These are phyloP conservation scores for Phytophthora pinifolia DNA, from an alignment of 352 stramenopile species.

Conservation along the genomic window DNA sequence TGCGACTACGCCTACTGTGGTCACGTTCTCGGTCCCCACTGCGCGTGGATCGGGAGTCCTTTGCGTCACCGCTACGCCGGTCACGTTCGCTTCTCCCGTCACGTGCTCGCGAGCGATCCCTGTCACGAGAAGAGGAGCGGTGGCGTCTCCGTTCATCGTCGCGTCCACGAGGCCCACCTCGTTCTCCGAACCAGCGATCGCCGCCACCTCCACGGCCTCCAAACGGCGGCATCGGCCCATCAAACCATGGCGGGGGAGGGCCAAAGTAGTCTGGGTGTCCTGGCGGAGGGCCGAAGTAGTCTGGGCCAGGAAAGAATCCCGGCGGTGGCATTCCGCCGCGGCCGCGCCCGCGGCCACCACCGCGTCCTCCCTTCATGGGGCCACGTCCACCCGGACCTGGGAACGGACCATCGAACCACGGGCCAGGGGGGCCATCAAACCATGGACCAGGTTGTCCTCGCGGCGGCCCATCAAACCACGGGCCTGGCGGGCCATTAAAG, in stretches of 20 bases:
- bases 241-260: constrained; percentile 68
- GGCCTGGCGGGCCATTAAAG: constrained; percentile 51
- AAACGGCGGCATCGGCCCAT: constrained; percentile 57
- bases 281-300: constrained; percentile 74
- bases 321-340: constrained; percentile 51
- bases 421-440: constrained; percentile 70
- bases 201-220: constrained; percentile 41
- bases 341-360: constrained; percentile 39
- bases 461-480: constrained; percentile 72
- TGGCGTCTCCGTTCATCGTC: constrained; percentile 49
- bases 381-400: constrained; percentile 44
- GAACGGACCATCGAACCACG: constrained; percentile 83
- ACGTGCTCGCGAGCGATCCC: constrained; percentile 25
- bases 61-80: constrained; percentile 33
- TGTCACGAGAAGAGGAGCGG: constrained; percentile 38
- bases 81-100: constrained; percentile 40
- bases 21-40: constrained; percentile 35
- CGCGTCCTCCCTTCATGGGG: constrained; percentile 50
- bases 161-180: constrained; percentile 30
- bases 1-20: constrained; percentile 37
- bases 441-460: constrained; percentile 59
- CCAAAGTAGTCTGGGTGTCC: constrained; percentile 81
- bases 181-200: constrained; percentile 45
- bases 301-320: constrained; percentile 71
- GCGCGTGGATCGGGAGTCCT: constrained; percentile 27